phyloP scores from a whole-genome alignment of 2,329 filamentous ascomycete species.

The Ophiocordyceps camponoti-saundersi region DNA sequence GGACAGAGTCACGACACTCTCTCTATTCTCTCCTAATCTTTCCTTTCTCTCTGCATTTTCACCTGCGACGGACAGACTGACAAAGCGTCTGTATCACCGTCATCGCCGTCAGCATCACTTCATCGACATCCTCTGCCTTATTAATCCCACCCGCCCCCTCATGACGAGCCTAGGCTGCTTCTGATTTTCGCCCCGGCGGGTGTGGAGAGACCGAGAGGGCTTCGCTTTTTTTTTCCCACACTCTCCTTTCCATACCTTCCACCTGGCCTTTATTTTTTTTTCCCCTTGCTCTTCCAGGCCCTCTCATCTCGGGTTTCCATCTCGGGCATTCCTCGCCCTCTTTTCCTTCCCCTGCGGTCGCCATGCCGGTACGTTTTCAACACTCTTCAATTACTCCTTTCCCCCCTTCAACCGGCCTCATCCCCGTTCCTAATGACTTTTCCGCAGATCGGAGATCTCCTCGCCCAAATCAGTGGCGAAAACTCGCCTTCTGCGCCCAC shows the following conservation, averaged over 20 bases:
- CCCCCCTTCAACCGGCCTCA: background rate
- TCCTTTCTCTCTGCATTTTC: too few relatives aligned
- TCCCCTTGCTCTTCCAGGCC: background rate
- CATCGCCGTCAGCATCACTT: too few relatives aligned
- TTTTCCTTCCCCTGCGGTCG: background rate
- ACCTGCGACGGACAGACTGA: too few relatives aligned
- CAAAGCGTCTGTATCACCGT: too few relatives aligned
- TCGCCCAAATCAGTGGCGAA: conserved; percentile 42
- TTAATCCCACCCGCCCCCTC: too few relatives aligned
- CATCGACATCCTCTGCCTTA: too few relatives aligned
- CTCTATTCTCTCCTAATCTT: background rate
- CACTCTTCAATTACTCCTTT: too few relatives aligned
- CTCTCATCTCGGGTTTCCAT: too few relatives aligned
- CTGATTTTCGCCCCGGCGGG: too few relatives aligned
- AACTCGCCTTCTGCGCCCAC: conserved; percentile 18
- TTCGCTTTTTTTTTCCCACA: background rate
- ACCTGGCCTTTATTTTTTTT: background rate
- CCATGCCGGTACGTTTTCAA: conserved; percentile 3
- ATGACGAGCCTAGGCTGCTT: too few relatives aligned
- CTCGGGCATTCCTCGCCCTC: too few relatives aligned
- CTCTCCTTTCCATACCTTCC: background rate
- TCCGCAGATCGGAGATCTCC: conserved; percentile 16
- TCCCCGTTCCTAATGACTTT: background rate
- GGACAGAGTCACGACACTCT: background rate
- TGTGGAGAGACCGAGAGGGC: background rate